phyloP scores from a whole-genome alignment of 2,329 filamentous ascomycete species.

The Fusarium tjaetaba region DNA sequence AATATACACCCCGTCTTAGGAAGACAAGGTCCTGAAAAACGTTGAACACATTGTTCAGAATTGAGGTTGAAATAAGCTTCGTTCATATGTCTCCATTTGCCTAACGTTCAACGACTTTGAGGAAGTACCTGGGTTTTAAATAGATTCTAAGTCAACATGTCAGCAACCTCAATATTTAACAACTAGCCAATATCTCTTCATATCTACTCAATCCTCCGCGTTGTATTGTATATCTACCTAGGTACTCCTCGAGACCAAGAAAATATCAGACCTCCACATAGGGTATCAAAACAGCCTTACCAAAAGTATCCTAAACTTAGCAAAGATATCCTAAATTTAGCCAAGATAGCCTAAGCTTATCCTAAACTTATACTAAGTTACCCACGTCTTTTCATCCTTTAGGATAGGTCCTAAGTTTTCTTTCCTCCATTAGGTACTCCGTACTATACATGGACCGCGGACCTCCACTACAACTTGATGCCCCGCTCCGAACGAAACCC shows the following conservation, averaged over 20 bases:
- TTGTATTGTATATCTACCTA: not conserved
- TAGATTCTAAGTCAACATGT: too few species aligned
- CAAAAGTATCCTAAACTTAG: not conserved
- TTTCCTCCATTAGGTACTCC: not conserved
- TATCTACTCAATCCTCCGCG: not conserved
- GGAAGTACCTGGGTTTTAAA: not conserved
- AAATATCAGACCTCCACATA: not conserved
- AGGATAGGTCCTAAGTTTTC: not conserved
- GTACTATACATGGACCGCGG: not conserved
- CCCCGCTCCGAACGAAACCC: conserved; percentile 23
- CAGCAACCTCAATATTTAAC: too few species aligned
- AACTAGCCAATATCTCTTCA: not conserved
- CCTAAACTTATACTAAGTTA: not conserved
- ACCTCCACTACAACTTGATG: not conserved
- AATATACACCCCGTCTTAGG: not conserved
- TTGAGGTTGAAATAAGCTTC: conserved; percentile 25
- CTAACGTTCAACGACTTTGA: conserved; percentile 4
- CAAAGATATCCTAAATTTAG: too few species aligned
- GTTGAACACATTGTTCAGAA: not conserved
- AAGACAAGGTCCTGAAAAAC: not conserved
- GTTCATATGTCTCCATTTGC: not conserved
- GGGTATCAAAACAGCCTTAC: not conserved
- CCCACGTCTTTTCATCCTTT: not conserved
- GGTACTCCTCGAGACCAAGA: not conserved
- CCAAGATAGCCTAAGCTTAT: not conserved